Percentiles rank a stretch among this genome's conserved stretches.
Evolutionary conservation across 2,329 filamentous ascomycete genomes (phyloP).

Genomic region (Penicillium thymicola): DNA sequence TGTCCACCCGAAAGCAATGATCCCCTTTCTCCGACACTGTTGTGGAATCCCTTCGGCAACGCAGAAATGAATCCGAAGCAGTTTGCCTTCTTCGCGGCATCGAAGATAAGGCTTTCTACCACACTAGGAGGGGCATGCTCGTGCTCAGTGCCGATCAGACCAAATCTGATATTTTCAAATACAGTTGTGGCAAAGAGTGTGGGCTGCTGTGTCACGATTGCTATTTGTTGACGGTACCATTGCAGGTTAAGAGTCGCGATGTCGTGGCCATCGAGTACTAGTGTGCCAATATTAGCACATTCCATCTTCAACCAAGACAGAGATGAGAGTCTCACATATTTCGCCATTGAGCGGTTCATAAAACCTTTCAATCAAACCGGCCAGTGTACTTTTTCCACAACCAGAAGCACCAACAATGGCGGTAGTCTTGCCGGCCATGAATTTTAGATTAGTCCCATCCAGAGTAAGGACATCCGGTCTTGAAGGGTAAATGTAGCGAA

Average conservation of each 20-base stretch:
- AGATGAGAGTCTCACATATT: background rate
- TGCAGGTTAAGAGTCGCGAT: conserved; percentile 72
- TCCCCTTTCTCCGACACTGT: conserved; percentile 38
- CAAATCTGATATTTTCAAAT: conserved; percentile 66
- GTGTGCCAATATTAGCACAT: background rate
- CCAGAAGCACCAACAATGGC: conserved; percentile 11
- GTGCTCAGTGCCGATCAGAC: background rate
- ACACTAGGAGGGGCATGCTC: background rate
- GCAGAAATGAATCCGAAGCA: conserved; percentile 2
- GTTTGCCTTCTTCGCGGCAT: background rate
- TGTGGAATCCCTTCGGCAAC: conserved; percentile 6
- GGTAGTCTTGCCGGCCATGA: background rate
- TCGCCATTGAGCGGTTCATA: conserved; percentile 73
- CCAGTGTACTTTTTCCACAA: conserved; percentile 8
- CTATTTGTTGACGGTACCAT: conserved; percentile 88
- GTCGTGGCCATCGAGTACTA: conserved; percentile 66
- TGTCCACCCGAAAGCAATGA: conserved; percentile 85
- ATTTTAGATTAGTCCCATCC: background rate
- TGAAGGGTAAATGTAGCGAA: background rate
- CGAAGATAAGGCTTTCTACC: background rate
- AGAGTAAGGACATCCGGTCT: background rate
- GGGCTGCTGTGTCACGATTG: conserved; percentile 81
- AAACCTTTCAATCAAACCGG: conserved; percentile 40
- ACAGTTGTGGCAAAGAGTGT: conserved; percentile 79
- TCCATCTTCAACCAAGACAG: background rate